phyloP scores from a whole-genome alignment of 352 stramenopile genomes.

The Phytophthora cactorum region DNA sequence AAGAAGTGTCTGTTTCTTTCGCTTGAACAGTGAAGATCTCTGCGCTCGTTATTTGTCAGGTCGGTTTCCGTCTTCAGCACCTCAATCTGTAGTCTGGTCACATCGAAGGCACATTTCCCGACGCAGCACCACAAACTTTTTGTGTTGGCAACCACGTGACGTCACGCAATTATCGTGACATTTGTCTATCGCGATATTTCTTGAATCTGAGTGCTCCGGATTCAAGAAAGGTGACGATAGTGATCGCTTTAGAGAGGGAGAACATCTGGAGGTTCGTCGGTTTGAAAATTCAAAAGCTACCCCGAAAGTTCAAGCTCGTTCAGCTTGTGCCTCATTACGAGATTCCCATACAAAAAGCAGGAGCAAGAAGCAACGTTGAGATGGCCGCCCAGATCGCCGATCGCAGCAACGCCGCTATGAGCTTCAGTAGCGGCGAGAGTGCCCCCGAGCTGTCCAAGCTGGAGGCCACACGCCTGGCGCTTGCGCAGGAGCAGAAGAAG shows the following conservation, averaged over 20 bases:
- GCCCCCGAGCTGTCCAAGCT: slow-evolving; percentile 74
- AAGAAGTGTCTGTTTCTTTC: no score
- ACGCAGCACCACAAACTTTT: no score
- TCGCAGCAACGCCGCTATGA: slow-evolving; percentile 36
- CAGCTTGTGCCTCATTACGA: slow-evolving; percentile 12
- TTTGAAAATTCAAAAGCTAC: slow-evolving; percentile 43
- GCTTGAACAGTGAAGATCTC: no score
- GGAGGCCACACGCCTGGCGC: slow-evolving; percentile 63
- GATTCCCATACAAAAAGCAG: slow-evolving; percentile 29
- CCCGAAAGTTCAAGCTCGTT: slow-evolving; percentile 20
- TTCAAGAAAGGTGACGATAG: neutral
- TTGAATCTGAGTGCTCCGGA: neutral
- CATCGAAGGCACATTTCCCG: slow-evolving; percentile 9
- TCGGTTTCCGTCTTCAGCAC: neutral
- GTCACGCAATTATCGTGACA: slow-evolving; percentile 24
- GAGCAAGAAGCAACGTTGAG: slow-evolving; percentile 4
- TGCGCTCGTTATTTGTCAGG: neutral
- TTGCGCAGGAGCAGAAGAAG: slow-evolving; percentile 70
- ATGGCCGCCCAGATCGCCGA: slow-evolving; percentile 74
- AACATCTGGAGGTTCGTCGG: neutral
- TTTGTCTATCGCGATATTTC: neutral
- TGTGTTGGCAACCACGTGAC: slow-evolving; percentile 4
- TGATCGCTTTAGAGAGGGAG: neutral
- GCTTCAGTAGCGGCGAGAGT: slow-evolving; percentile 47
- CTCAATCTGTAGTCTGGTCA: slow-evolving; percentile 20